Percentiles rank a stretch among this genome's conserved stretches.
Conservation (phyloP, 306 rosid genomes). For the Prunus kanzakura region DNA sequence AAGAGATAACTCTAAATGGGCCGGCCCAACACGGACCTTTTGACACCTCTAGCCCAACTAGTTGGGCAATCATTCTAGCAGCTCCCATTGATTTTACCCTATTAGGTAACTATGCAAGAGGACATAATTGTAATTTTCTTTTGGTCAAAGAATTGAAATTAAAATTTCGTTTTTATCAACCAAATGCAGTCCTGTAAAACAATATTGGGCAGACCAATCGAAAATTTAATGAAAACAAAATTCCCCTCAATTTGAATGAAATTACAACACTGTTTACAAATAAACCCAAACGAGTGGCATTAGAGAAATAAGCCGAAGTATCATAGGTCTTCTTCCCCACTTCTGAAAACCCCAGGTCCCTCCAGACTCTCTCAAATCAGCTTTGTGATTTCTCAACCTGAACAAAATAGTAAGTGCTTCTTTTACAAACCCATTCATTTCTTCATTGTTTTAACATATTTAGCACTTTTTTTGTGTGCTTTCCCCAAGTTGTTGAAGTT, state of each 20-base stretch:
- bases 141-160: too few relatives aligned
- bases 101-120: background rate
- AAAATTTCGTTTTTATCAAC: background rate
- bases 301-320: background rate
- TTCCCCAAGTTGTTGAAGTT: background rate
- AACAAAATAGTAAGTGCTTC: slow-evolving; percentile 15
- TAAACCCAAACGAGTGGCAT: slow-evolving; percentile 5
- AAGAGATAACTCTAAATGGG: accelerated
- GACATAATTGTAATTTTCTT: background rate
- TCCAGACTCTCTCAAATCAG: background rate
- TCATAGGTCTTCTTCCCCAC: background rate
- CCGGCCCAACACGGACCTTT: too few relatives aligned
- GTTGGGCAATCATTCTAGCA: background rate
- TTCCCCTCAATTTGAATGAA: slow-evolving; percentile 7
- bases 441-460: background rate
- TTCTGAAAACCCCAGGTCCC: slow-evolving; percentile 1
- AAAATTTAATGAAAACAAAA: background rate
- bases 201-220: background rate
- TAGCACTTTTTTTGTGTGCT: background rate
- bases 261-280: slow-evolving; percentile 1
- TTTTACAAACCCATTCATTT: background rate
- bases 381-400: slow-evolving; percentile 6
- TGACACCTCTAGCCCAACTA: too few relatives aligned
- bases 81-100: background rate
- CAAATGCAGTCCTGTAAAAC: background rate